These are phyloP conservation scores for Calvatia gigantea DNA, from an alignment of 768 basidiomycete genomes.

Conservation along the genomic window DNA sequence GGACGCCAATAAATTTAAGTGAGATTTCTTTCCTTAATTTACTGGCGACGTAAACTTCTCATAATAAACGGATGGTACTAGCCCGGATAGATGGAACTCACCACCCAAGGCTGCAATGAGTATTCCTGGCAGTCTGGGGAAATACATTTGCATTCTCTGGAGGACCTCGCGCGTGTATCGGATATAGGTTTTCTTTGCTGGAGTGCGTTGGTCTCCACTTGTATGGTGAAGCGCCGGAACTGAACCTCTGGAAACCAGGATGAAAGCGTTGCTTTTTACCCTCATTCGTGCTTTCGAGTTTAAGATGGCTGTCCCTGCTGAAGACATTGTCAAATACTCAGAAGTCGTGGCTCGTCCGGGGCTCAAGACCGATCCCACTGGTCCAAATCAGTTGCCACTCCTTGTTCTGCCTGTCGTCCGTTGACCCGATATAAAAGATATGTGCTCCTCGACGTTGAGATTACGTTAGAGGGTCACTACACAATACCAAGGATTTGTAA, in stretches of 20 bases:
- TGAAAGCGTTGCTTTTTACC: conserved; percentile 39
- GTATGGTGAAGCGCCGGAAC: not conserved
- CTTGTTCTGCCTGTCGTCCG: conserved; percentile 23
- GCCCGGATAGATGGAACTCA: conserved; percentile 62
- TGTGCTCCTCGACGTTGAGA: too few relatives aligned
- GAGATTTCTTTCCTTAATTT: not conserved
- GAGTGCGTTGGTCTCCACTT: conserved; percentile 39
- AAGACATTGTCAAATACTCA: conserved; percentile 36
- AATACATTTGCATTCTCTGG: conserved; percentile 57
- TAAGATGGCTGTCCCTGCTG: conserved; percentile 46
- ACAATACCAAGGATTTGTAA: too few relatives aligned
- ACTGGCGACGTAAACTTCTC: not conserved
- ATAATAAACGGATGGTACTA: not conserved
- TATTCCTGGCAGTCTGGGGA: conserved; percentile 57
- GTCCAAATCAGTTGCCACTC: conserved; percentile 41
- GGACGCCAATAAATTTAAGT: conserved; percentile 60
- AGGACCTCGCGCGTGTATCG: conserved; percentile 63
- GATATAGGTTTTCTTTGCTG: conserved; percentile 59
- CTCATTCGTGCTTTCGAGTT: conserved; percentile 53
- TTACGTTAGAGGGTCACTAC: too few relatives aligned
- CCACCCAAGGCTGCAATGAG: conserved; percentile 36
- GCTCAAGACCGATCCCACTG: conserved; percentile 33
- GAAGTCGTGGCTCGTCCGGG: conserved; percentile 38
- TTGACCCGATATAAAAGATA: too few relatives aligned
- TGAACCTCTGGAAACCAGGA: conserved; percentile 14